These are phyloP conservation scores for Cercis canadensis DNA, from an alignment of 306 rosid genomes.

Conservation along the genomic window DNA sequence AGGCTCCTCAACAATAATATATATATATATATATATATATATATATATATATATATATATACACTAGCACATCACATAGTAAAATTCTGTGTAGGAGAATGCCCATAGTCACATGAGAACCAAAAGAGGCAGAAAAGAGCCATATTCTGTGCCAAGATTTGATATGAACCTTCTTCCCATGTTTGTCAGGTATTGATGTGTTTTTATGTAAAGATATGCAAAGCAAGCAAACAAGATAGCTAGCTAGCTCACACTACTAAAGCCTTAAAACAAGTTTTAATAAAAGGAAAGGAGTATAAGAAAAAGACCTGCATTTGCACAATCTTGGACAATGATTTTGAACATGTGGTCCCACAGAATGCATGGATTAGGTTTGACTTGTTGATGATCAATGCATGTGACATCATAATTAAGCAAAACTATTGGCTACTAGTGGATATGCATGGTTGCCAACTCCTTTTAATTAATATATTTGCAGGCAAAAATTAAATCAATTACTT, in stretches of 20 bases:
- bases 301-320: slow-evolving; percentile 45
- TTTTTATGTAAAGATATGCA: neutral
- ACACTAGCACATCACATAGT: too few relatives aligned
- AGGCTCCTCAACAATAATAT: neutral
- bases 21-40: too few relatives aligned
- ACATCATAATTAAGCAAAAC: slow-evolving; percentile 52
- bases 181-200: neutral
- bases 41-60: too few relatives aligned
- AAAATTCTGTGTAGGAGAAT: too few relatives aligned
- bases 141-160: neutral
- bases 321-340: slow-evolving; percentile 33
- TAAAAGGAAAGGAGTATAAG: neutral
- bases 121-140: slow-evolving; percentile 7
- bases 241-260: slow-evolving; percentile 41
- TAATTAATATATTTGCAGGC: slow-evolving; percentile 21
- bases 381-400: neutral
- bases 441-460: slow-evolving; percentile 35
- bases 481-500: slow-evolving; percentile 20
- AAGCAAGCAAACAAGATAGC: slow-evolving; percentile 33
- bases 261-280: neutral
- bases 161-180: neutral
- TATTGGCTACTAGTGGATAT: slow-evolving; percentile 38
- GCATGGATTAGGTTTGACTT: slow-evolving; percentile 35
- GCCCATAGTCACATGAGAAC: too few relatives aligned
- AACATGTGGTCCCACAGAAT: slow-evolving; percentile 9